Conservation (phyloP, 1,139 yeast species). For the Debaryomyces psychrophilus region DNA sequence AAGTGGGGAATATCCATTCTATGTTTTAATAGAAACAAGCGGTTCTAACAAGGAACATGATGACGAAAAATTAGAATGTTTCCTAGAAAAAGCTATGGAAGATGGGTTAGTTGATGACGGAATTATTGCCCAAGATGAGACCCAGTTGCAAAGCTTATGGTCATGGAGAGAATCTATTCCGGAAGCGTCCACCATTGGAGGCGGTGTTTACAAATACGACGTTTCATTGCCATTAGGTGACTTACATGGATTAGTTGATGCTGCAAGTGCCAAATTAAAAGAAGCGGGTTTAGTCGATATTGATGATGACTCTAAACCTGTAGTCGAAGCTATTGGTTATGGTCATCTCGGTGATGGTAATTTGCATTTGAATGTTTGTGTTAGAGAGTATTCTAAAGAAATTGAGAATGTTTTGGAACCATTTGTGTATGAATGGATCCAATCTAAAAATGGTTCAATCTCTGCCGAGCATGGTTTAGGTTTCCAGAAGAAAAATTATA, state of each 20-base stretch:
- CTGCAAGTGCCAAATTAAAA: conserved; percentile 59
- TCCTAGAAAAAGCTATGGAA: conserved; percentile 84
- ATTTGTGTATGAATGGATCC: conserved; percentile 89
- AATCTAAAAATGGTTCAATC: conserved; percentile 74
- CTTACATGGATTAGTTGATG: conserved; percentile 80
- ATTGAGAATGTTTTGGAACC: conserved; percentile 87
- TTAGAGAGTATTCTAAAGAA: conserved; percentile 74
- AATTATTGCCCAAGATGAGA: conserved; percentile 92
- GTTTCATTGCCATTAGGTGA: conserved; percentile 84
- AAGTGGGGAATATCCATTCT: conserved; percentile 75
- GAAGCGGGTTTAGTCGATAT: conserved; percentile 64
- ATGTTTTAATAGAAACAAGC: conserved; percentile 87
- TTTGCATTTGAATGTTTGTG: conserved; percentile 87
- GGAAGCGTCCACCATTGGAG: conserved; percentile 81
- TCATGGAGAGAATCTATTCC: conserved; percentile 93
- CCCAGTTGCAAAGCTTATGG: conserved; percentile 85
- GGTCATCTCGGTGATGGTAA: conserved; percentile 98
- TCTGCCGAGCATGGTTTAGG: conserved; percentile 98
- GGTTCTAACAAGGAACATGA: conserved; percentile 91
- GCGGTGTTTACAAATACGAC: conserved; percentile 97
- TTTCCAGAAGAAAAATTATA: conserved; percentile 88
- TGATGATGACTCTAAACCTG: conserved; percentile 70
- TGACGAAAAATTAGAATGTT: conserved; percentile 74
- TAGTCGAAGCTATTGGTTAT: conserved; percentile 85
- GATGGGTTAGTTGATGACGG: conserved; percentile 85